Evolutionary conservation across 2,329 filamentous ascomycete genomes (phyloP).

Genomic region (Fusarium papillatum): DNA sequence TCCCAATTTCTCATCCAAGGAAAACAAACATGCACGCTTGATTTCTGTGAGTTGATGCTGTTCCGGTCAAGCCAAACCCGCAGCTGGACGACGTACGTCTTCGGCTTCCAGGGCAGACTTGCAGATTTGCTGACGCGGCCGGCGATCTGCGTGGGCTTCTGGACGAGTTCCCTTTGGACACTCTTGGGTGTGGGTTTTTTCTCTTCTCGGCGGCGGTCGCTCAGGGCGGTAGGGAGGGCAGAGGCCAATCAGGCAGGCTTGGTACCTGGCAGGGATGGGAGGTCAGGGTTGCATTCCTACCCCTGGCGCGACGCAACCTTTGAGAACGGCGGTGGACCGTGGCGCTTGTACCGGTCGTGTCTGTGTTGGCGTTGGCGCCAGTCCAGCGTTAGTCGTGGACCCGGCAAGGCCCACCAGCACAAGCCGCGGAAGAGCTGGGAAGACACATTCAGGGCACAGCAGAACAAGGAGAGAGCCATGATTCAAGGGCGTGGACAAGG

Average conservation of each 20-base stretch:
- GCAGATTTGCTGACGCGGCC: slow-evolving; percentile 38
- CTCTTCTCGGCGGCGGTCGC: slow-evolving; percentile 8
- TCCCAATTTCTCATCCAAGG: neutral
- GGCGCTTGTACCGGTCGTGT: slow-evolving; percentile 30
- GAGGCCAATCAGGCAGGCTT: slow-evolving; percentile 34
- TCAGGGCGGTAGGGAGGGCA: slow-evolving; percentile 18
- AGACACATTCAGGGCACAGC: slow-evolving; percentile 14
- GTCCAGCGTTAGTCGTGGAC: slow-evolving; percentile 13
- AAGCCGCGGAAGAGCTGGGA: slow-evolving; percentile 5
- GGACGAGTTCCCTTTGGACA: slow-evolving; percentile 7
- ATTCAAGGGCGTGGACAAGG: slow-evolving; percentile 22
- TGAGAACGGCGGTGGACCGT: slow-evolving; percentile 37
- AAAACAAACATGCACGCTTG: neutral
- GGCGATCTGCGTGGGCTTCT: slow-evolving; percentile 29
- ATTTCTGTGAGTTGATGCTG: slow-evolving; percentile 2
- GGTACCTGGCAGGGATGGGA: slow-evolving; percentile 43
- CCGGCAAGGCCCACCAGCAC: slow-evolving; percentile 30
- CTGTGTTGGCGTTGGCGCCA: slow-evolving; percentile 34
- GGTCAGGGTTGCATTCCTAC: slow-evolving; percentile 11
- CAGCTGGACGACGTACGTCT: slow-evolving; percentile 7
- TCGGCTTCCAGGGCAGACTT: slow-evolving; percentile 23
- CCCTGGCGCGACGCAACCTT: slow-evolving; percentile 24
- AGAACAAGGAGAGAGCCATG: slow-evolving; percentile 5
- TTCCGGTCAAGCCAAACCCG: slow-evolving; percentile 25
- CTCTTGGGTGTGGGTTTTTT: slow-evolving; percentile 1